Evolutionary conservation across 768 basidiomycete species (phyloP), one percentile per base, ranked within the genome.

Genomic region (Rhodotorula toruloides): DNA sequence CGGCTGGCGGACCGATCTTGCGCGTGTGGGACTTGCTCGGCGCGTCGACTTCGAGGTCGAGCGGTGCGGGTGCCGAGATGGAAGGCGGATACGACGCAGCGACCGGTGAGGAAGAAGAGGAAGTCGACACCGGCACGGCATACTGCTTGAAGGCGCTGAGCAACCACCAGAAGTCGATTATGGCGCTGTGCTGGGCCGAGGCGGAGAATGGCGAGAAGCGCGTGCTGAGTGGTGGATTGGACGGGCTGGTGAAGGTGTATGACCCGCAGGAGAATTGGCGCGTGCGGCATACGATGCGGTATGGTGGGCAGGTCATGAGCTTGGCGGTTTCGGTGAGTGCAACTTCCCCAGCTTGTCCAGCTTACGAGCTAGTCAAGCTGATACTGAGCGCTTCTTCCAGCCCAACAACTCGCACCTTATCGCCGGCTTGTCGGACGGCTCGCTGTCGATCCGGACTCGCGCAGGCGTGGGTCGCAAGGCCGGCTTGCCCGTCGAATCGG

Each of bases 161-260:
- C 42, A 98, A 98, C 79, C 96, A 99, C 76, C 94, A 98, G 79
- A 99, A 99, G 80, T 92, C 96, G 5, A 84, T 99, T 61, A 98
- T 94, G 0, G 84, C 90, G 22, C 82, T 96, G 48, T 71, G 72
- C 57, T 65, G 64, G 70, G 71, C 63, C n/a, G 65, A 70, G 58
- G 52, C 61, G n/a, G 63, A 67, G 87, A 91, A 75, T 75, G 87
- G 37, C 55, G 85, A 88, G 34, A 84, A 85, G 71, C 84, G 92
- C 43, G 82, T 98, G 4, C 81, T 99, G 52, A 91, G 90, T 1
- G 96, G 91, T 37, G 86, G 89, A 48, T 81, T 99, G 68, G 96
- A 99, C 77, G 92, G 94, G 72, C 89, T 99, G 88, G 90, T 98
- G 63, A 99, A 99, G 79, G 93, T 97, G 40, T 99, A 98, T 79